Conservation (phyloP, 2,329 filamentous ascomycete species). For the Pochonia chlamydosporia region DNA sequence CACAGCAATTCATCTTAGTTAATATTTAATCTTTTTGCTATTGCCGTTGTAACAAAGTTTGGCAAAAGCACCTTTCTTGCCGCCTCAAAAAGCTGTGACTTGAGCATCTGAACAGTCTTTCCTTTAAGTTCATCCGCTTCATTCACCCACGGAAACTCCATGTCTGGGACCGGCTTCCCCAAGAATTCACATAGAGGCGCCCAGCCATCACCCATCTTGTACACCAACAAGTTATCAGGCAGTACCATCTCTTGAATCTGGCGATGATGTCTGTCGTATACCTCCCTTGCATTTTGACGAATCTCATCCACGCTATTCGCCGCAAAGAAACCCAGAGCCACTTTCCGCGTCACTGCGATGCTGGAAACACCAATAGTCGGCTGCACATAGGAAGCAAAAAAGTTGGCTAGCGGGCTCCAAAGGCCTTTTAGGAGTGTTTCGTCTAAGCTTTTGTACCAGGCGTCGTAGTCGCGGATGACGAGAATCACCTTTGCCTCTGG, state of each 20-base stretch:
- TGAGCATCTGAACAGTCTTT: neutral
- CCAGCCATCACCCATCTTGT: constrained; percentile 27
- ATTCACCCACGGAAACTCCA: constrained; percentile 26
- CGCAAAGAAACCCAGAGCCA: constrained; percentile 21
- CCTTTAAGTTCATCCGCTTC: constrained; percentile 14
- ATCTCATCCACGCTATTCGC: constrained; percentile 17
- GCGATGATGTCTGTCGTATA: constrained; percentile 23
- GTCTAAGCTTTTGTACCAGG: constrained; percentile 25
- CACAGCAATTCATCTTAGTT: too few species aligned
- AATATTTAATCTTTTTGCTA: too few species aligned
- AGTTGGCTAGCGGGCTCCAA: constrained; percentile 11
- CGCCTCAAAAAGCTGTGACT: too few species aligned
- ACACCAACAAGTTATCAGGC: constrained; percentile 22
- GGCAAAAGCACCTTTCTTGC: too few species aligned
- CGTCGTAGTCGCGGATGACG: constrained; percentile 23
- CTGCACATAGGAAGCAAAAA: constrained; percentile 18
- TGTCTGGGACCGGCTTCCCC: constrained; percentile 22
- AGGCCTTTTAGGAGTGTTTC: constrained; percentile 21
- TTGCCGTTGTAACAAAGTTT: too few species aligned
- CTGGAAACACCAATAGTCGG: constrained; percentile 26
- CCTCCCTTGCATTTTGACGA: constrained; percentile 13
- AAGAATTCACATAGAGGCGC: constrained; percentile 30
- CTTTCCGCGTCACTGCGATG: constrained; percentile 16
- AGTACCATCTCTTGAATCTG: constrained; percentile 21
- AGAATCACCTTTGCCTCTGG: constrained; percentile 29